Conservation (phyloP, 306 rosid species). For the Fragaria vesca region DNA sequence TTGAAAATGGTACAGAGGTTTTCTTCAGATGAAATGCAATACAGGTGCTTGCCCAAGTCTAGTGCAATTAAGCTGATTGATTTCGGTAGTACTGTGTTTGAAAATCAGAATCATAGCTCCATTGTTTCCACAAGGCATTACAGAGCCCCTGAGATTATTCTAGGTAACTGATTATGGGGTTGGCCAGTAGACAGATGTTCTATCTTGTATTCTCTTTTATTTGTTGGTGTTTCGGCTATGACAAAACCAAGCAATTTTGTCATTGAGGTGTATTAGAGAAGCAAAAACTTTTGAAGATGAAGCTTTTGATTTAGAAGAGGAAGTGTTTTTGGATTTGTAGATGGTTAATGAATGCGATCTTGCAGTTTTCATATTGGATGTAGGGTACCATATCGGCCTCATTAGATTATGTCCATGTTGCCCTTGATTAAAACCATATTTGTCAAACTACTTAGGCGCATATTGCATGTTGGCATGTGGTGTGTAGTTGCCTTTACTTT, state of each 20-base stretch:
- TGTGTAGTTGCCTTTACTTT: neutral
- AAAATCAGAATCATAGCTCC: constrained; percentile 88
- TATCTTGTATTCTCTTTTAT: constrained; percentile 23
- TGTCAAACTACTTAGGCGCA: neutral
- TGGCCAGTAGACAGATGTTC: constrained; percentile 39
- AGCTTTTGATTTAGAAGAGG: neutral
- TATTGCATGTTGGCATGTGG: neutral
- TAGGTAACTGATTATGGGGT: constrained; percentile 71
- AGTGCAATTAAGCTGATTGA: constrained; percentile 99
- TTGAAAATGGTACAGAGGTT: constrained; percentile 83
- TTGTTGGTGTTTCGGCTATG: constrained; percentile 24
- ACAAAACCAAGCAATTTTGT: constrained; percentile 9
- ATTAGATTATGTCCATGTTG: no score
- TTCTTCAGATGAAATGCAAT: constrained; percentile 69
- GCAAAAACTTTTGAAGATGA: neutral
- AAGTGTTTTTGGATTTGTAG: neutral
- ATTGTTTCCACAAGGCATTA: constrained; percentile 96
- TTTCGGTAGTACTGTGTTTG: constrained; percentile 96
- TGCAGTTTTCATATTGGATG: neutral
- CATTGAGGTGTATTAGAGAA: constrained; percentile 17
- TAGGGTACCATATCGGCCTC: neutral
- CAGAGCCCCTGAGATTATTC: constrained; percentile 95
- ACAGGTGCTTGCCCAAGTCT: constrained; percentile 98
- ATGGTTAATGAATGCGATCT: neutral
- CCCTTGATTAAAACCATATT: neutral